Conservation (phyloP, 257 asterid species). For the Misopates orontium region DNA sequence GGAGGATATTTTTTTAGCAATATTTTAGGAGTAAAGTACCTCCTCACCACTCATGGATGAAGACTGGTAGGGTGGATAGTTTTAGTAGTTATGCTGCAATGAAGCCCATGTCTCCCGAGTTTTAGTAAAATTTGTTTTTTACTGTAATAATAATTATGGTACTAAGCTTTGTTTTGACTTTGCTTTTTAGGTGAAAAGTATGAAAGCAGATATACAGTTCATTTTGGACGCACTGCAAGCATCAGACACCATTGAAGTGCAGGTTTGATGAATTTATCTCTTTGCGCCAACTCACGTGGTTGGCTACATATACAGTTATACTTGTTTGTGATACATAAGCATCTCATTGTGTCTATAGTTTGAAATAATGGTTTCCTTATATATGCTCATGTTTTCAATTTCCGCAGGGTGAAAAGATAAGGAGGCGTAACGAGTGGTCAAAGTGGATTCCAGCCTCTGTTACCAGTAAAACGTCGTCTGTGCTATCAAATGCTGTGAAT, state of each 20-base stretch:
- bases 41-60: not conserved
- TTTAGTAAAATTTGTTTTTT: conserved; percentile 22
- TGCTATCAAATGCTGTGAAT: conserved; percentile 27
- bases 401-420: conserved; percentile 70
- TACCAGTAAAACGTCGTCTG: conserved; percentile 37
- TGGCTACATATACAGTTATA: not conserved
- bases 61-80: not conserved
- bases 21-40: not conserved
- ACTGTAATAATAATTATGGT: conserved; percentile 9
- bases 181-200: conserved; percentile 64
- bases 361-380: not conserved
- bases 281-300: conserved; percentile 13
- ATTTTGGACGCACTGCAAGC: conserved; percentile 74
- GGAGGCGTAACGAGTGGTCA: conserved; percentile 89
- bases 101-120: conserved; percentile 10
- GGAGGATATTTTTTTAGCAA: no score
- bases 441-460: conserved; percentile 59
- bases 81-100: not conserved
- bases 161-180: conserved; percentile 7
- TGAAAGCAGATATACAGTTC: conserved; percentile 70
- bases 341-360: not conserved
- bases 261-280: conserved; percentile 45
- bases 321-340: conserved; percentile 18
- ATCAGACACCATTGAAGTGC: conserved; percentile 81
- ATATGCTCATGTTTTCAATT: conserved; percentile 19